Evolutionary conservation across 148 eudicot genomes (phyloP).

Genomic region (Rhododendron simsii): DNA sequence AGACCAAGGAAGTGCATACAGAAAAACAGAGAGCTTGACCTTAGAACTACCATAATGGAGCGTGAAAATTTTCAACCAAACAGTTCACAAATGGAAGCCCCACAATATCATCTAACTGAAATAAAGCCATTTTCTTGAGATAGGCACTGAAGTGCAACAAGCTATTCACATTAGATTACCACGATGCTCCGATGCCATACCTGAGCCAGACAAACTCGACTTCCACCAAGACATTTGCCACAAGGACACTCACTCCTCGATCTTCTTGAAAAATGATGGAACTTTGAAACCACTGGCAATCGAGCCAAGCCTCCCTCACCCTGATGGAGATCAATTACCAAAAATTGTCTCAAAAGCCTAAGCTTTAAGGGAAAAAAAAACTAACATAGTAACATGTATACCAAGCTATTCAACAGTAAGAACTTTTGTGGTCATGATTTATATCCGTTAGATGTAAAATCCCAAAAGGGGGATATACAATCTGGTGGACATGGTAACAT

Average conservation of each 20-base stretch:
- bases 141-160: slow-evolving; percentile 17
- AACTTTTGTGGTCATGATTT: background rate
- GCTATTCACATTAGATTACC: slow-evolving; percentile 51
- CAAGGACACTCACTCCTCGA: slow-evolving; percentile 57
- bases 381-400: too few species aligned
- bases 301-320: too few species aligned
- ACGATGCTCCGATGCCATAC: slow-evolving; percentile 23
- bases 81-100: too few species aligned
- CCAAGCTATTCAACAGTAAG: background rate
- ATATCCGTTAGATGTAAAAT: background rate
- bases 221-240: slow-evolving; percentile 52
- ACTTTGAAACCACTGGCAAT: slow-evolving; percentile 38
- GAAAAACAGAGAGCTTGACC: slow-evolving; percentile 36
- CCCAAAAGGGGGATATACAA: background rate
- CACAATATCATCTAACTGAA: background rate
- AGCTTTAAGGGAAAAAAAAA: too few species aligned
- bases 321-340: too few species aligned
- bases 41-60: background rate
- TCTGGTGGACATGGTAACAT: background rate
- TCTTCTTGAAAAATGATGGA: slow-evolving; percentile 59
- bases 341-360: too few species aligned
- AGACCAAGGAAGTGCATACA: slow-evolving; percentile 43
- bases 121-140: background rate
- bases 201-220: slow-evolving; percentile 45
- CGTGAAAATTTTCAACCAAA: too few species aligned